Base-by-base conservation (phyloP, 805 yeast genomes). In the Kodamaea kakaduensis region DNA sequence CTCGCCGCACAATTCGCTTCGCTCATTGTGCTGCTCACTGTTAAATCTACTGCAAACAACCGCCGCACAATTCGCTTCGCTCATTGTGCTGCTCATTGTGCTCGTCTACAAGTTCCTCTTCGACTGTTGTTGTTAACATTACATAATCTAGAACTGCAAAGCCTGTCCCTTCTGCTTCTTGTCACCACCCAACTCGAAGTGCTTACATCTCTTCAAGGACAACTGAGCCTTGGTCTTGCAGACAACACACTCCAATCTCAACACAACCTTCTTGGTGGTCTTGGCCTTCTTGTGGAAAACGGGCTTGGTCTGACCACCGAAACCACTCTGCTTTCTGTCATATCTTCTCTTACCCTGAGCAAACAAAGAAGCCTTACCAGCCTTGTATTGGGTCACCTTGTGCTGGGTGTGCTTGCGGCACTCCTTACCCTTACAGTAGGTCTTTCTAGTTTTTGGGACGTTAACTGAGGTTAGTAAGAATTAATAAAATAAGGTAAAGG, bases 271-370 rank as follows among this genome's bases (percentile, higher is more conserved):
- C 88, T 93, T 93, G 81, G 98, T 93, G 60, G 97, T 93, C 88
- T 93, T 93, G 64, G 98, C 98, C 77, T 93, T 93, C 86, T 93
- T 93, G 85, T 88, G 97, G 97, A 93, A 93, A 77, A 93, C 84
- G 69, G 82, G 98, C 81, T 88, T 93, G 77, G 98, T 93, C 80
- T 93, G 99, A 86, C 99, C 99, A 86, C 99, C 99, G 78, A 81
- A 93, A 88, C 98, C 98, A 64, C 84, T 70, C 80, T 93, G 98
- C 77, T 93, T 93, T 78, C 99, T 96, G 90, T 93, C 98, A 80
- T 93, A 93, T 81, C 99, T 89, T 82, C 99, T 88, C 90, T 94
- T 93, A 84, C 99, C 99, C 79, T 93, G 97, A 60, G 97, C 96
- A 69, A 81, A 88, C 64, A 89, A 82, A 53, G 97, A 90, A 71